Evolutionary conservation across 495 filamentous ascomycete species (phyloP).

Genomic region (Baudoinia panamericana): DNA sequence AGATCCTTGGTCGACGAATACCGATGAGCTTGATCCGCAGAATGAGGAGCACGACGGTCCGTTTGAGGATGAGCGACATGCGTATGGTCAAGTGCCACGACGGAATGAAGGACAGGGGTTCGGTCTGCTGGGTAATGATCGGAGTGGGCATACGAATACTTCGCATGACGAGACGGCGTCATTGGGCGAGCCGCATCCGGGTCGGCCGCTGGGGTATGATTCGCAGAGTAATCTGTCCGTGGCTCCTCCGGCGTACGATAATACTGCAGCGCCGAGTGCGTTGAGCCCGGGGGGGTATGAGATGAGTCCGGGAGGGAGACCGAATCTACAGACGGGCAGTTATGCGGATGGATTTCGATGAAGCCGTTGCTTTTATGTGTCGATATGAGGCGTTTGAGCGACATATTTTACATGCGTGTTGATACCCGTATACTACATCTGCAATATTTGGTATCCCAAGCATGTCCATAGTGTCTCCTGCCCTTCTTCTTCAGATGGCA

Average conservation of each 20-base stretch:
- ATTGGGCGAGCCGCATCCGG: slow-evolving; percentile 25
- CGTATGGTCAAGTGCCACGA: slow-evolving; percentile 4
- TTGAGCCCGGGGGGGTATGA: slow-evolving; percentile 10
- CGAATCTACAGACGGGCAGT: slow-evolving; percentile 5
- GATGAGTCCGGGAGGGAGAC: slow-evolving; percentile 2
- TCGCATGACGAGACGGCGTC: slow-evolving; percentile 3
- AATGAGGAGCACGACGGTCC: slow-evolving; percentile 1
- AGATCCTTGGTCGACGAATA: slow-evolving; percentile 28
- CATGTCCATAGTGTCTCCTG: too few relatives aligned
- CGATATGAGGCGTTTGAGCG: too few relatives aligned
- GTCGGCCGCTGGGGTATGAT: slow-evolving; percentile 23
- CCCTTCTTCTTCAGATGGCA: too few relatives aligned
- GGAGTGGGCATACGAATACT: not conserved
- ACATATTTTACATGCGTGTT: too few relatives aligned
- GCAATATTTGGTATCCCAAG: too few relatives aligned
- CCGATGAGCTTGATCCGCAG: slow-evolving; percentile 20
- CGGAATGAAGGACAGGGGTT: not conserved
- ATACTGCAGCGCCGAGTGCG: slow-evolving; percentile 2
- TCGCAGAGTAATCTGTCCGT: slow-evolving; percentile 1
- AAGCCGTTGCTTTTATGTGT: too few relatives aligned
- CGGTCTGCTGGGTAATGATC: not conserved
- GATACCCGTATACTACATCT: too few relatives aligned
- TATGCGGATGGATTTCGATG: slow-evolving; percentile 8
- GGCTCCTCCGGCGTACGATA: slow-evolving; percentile 6
- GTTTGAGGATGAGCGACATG: slow-evolving; percentile 10